Evolutionary conservation across 495 filamentous ascomycete genomes (phyloP), one percentile per base, ranked within the genome.

Genomic region (Tuber aestivum): DNA sequence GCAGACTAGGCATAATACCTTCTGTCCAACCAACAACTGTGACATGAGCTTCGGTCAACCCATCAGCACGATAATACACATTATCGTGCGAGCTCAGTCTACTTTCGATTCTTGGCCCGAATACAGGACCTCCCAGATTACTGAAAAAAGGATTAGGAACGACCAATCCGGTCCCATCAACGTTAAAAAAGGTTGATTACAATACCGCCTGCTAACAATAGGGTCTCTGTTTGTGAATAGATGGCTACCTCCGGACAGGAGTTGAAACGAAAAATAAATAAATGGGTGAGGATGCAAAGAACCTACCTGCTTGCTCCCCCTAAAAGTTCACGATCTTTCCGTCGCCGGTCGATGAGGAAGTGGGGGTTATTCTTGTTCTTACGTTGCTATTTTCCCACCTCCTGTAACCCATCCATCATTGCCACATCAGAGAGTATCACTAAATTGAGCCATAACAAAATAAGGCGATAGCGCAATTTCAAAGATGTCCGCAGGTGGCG

Each of bases 181-280:
- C 42, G 41, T 73, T 71, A 70, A 80, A 76, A 76, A 75, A 72
- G 76, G 77, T 75, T 79, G 77, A 74, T 40, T 69, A 80, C 70
- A 80, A 45, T 40, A 44, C 70, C 79, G 78, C 71, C 71, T 74
- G 74, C 40, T 41, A 79, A 74, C 42, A 69, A 79, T 79, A 79
- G 61, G 78, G 75, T 81, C 78, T 74, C 45, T 48, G 42, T 74
- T 65, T 27, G 74, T 72, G 40, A 72, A 74, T 74, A 80, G 72
- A 79, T 70, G 76, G 50, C 42, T 74, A 74, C 72, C 44, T 70
- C 32, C 42, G 69, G 21, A 70, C 27, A 65, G 14, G 10, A 65
- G 35, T 35, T 35, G 12, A 32, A 65, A 61, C 14, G n/a, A 65
- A 65, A 18, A 61, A 40, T 40, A 45, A 70, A 78, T 35, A n/a